A percentile compares a stretch with the other conserved stretches of the same genome.
Evolutionary conservation across 78 protist species (phyloP).

Genomic region (Dictyostelium citrinum): DNA sequence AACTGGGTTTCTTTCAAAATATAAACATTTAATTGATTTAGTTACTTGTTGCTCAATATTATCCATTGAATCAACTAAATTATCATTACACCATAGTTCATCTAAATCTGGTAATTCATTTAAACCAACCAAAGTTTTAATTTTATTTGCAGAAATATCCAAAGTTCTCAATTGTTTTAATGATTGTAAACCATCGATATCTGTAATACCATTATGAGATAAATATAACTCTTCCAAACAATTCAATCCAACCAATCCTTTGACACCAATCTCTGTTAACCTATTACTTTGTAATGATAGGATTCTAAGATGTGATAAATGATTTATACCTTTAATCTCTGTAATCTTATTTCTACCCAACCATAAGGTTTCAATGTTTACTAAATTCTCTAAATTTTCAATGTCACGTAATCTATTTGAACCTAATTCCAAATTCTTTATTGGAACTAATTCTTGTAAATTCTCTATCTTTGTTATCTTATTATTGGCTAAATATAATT

Average conservation of each 20-base stretch:
- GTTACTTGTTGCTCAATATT: slow-evolving; percentile 72
- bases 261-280: slow-evolving; percentile 37
- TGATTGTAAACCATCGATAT: slow-evolving; percentile 54
- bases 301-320: slow-evolving; percentile 19
- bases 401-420: slow-evolving; percentile 74
- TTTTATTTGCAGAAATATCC: slow-evolving; percentile 52
- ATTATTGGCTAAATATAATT: slow-evolving; percentile 64
- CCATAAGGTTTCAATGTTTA: slow-evolving; percentile 55
- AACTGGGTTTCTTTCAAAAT: slow-evolving; percentile 70
- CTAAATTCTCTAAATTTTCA: slow-evolving; percentile 26
- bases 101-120: slow-evolving; percentile 32
- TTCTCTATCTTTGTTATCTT: slow-evolving; percentile 47
- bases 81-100: slow-evolving; percentile 73
- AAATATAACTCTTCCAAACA: slow-evolving; percentile 49
- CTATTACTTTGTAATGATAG: slow-evolving; percentile 56
- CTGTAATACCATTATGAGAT: slow-evolving; percentile 69
- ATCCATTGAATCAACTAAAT: slow-evolving; percentile 50
- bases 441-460: slow-evolving; percentile 14
- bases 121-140: slow-evolving; percentile 53
- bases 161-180: not conserved
- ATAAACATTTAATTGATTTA: slow-evolving; percentile 31
- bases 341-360: slow-evolving; percentile 75
- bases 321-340: not conserved
- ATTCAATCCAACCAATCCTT: slow-evolving; percentile 14
- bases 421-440: slow-evolving; percentile 64